phyloP scores from a whole-genome alignment of 768 basidiomycete genomes.

The Galerina marginata region DNA sequence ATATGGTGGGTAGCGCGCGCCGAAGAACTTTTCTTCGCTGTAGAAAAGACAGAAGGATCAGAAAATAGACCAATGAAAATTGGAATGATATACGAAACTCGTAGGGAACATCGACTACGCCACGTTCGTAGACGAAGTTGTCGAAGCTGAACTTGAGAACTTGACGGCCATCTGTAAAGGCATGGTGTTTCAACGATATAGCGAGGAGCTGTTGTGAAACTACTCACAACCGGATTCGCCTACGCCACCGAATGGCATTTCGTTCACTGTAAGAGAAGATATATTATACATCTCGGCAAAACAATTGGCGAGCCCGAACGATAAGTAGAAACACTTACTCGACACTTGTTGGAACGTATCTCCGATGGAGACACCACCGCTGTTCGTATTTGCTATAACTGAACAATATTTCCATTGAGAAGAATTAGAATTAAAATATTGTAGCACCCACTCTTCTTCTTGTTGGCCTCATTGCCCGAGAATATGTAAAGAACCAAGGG shows the following conservation, averaged over 20 bases:
- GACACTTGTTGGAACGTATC: slow-evolving; percentile 62
- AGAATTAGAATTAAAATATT: neutral
- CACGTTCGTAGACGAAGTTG: slow-evolving; percentile 54
- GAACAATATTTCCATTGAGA: neutral
- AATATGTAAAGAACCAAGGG: slow-evolving; percentile 72
- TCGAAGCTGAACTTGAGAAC: slow-evolving; percentile 59
- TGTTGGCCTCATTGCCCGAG: slow-evolving; percentile 49
- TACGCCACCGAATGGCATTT: slow-evolving; percentile 41
- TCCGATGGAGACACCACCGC: slow-evolving; percentile 63
- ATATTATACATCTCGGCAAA: neutral
- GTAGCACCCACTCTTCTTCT: slow-evolving; percentile 40
- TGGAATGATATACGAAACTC: slow-evolving; percentile 40
- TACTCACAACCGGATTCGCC: slow-evolving; percentile 70
- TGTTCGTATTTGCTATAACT: slow-evolving; percentile 63
- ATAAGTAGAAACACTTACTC: slow-evolving; percentile 37
- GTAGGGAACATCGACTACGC: slow-evolving; percentile 55
- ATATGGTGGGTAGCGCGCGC: slow-evolving; percentile 58
- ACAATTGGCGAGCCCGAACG: neutral
- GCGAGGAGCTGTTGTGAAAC: neutral
- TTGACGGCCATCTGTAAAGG: slow-evolving; percentile 56
- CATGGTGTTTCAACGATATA: neutral
- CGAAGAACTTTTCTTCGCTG: slow-evolving; percentile 47
- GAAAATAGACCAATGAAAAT: neutral
- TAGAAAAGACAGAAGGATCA: neutral
- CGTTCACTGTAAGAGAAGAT: slow-evolving; percentile 24